phyloP scores from a whole-genome alignment of 2,329 filamentous ascomycete genomes.

The Aspergillus candidus region DNA sequence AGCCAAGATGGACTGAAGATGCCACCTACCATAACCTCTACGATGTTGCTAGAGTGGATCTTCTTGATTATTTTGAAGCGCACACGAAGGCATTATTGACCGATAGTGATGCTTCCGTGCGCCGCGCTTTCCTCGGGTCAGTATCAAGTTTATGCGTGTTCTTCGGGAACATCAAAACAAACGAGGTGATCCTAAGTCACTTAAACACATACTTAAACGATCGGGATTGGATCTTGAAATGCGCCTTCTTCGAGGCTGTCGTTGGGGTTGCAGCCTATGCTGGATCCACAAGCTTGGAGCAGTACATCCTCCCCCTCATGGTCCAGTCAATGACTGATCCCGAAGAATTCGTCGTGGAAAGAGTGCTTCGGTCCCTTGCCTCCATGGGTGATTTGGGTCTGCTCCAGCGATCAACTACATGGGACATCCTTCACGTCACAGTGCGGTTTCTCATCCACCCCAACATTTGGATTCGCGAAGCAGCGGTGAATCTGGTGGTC shows the following conservation, averaged over 20 bases:
- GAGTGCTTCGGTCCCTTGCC: conserved; percentile 78
- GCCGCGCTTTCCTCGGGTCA: conserved; percentile 83
- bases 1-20: conserved; percentile 64
- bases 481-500: conserved; percentile 75
- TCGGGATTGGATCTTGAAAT: conserved; percentile 92
- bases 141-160: conserved; percentile 91
- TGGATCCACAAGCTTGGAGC: conserved; percentile 81
- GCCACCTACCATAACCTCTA: conserved; percentile 74
- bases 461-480: conserved; percentile 90
- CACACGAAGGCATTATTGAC: conserved; percentile 89
- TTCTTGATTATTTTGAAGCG: conserved; percentile 75
- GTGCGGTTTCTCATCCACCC: conserved; percentile 87
- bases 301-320: conserved; percentile 94
- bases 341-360: conserved; percentile 90
- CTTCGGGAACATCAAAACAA: conserved; percentile 84
- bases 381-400: conserved; percentile 83
- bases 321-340: conserved; percentile 87
- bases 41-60: conserved; percentile 75
- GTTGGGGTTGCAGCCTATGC: conserved; percentile 89
- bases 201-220: conserved; percentile 97
- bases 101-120: conserved; percentile 76
- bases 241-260: conserved; percentile 91
- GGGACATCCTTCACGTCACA: conserved; percentile 80
- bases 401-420: conserved; percentile 74
- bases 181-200: conserved; percentile 93